Evolutionary conservation across 345 rosid genomes (phyloP).

Genomic region (Sisymbrium irio): DNA sequence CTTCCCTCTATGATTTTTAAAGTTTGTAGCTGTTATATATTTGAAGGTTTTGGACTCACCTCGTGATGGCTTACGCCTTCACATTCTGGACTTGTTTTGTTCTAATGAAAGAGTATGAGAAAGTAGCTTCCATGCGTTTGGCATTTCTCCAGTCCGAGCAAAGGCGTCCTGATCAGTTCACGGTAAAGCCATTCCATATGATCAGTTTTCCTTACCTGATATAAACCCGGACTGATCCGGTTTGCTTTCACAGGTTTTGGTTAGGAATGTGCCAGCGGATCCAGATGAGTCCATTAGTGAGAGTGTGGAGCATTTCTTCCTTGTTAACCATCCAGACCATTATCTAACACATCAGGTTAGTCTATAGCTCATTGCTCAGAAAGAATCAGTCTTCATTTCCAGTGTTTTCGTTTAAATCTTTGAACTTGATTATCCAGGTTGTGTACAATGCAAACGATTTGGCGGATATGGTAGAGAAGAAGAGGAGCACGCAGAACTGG

Average conservation of each 20-base stretch:
- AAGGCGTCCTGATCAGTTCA: conserved; percentile 86
- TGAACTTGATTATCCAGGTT: conserved; percentile 44
- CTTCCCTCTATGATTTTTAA: neutral
- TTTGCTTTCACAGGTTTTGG: conserved; percentile 58
- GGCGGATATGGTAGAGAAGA: conserved; percentile 67
- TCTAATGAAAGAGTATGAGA: conserved; percentile 75
- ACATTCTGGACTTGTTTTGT: conserved; percentile 90
- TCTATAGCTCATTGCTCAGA: conserved; percentile 8
- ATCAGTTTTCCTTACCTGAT: neutral
- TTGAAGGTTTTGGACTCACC: conserved; percentile 86
- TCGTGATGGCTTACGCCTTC: conserved; percentile 77
- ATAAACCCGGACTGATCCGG: neutral
- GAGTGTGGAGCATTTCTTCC: conserved; percentile 77
- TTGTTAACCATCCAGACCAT: conserved; percentile 81
- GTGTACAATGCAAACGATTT: conserved; percentile 84
- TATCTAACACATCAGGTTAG: conserved; percentile 71
- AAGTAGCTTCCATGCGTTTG: conserved; percentile 73
- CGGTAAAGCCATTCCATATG: conserved; percentile 45
- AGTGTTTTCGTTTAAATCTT: neutral
- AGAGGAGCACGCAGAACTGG: conserved; percentile 73
- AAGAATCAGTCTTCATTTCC: neutral
- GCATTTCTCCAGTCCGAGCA: conserved; percentile 70
- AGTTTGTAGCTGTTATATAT: neutral
- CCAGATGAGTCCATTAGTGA: conserved; percentile 79
- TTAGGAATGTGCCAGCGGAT: conserved; percentile 80